These are phyloP conservation scores for Cylindrodendrum hubeiense DNA, from an alignment of 2,329 filamentous ascomycete genomes.

Conservation along the genomic window DNA sequence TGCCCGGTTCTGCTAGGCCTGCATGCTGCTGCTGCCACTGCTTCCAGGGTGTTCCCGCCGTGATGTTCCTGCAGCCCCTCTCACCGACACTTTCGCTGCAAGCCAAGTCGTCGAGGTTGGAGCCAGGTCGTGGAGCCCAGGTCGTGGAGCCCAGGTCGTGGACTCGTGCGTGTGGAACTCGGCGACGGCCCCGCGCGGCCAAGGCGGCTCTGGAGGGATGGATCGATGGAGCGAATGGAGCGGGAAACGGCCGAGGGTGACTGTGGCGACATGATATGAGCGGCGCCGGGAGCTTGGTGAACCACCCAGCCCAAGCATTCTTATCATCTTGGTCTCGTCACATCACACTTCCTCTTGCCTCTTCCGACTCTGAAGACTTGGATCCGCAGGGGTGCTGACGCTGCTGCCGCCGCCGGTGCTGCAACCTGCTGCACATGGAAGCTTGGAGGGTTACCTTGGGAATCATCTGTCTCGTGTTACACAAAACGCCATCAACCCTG, in stretches of 20 bases:
- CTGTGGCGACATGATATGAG: constrained; percentile 10
- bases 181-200: constrained; percentile 8
- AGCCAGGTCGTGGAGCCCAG: neutral
- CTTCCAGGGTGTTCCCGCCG: constrained; percentile 38
- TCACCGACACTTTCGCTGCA: constrained; percentile 41
- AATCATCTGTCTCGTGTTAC: constrained; percentile 20
- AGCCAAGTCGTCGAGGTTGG: neutral
- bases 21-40: constrained; percentile 9
- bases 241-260: constrained; percentile 20
- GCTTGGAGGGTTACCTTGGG: constrained; percentile 4
- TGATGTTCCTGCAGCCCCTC: constrained; percentile 44
- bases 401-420: neutral
- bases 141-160: neutral
- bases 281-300: neutral
- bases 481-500: constrained; percentile 5
- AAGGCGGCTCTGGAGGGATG: constrained; percentile 16
- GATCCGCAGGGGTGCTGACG: constrained; percentile 7
- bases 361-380: neutral
- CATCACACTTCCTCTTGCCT: constrained; percentile 24
- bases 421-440: constrained; percentile 11
- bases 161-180: constrained; percentile 15
- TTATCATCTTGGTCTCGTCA: constrained; percentile 8
- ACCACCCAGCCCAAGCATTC: constrained; percentile 1
- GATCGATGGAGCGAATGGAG: neutral
- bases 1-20: constrained; percentile 29